Evolutionary conservation across 2,329 filamentous ascomycete species (phyloP).

Genomic region (Fusarium denticulatum): DNA sequence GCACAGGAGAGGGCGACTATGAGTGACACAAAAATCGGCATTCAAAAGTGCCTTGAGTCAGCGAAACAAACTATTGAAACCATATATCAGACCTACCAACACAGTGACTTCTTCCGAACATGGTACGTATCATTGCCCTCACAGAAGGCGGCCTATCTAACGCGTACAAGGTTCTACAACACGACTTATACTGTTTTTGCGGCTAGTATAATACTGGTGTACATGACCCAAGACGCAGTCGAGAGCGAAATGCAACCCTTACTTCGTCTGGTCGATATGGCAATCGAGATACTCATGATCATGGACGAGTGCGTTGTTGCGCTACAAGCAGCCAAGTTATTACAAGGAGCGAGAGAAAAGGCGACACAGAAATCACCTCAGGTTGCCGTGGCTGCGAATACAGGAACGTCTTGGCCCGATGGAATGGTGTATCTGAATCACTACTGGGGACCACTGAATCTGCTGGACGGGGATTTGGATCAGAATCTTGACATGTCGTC

Average conservation of each 20-base stretch:
- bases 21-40: not conserved
- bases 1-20: not conserved
- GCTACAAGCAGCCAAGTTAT: not conserved
- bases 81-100: not conserved
- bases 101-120: not conserved
- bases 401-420: not conserved
- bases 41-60: not conserved
- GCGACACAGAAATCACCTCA: not conserved
- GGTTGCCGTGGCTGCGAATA: not conserved
- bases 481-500: not conserved
- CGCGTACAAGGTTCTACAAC: not conserved
- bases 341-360: not conserved
- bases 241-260: not conserved
- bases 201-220: not conserved
- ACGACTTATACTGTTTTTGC: not conserved
- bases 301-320: not conserved
- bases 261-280: not conserved
- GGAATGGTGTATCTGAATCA: not conserved
- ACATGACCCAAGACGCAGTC: not conserved
- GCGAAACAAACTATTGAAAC: not conserved
- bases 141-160: accelerated
- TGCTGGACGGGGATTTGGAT: not conserved
- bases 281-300: not conserved
- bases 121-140: not conserved
- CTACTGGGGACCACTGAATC: not conserved